Evolutionary conservation across 441 rosid genomes (phyloP).

Genomic region (Pelargonium myrrhifolium): DNA sequence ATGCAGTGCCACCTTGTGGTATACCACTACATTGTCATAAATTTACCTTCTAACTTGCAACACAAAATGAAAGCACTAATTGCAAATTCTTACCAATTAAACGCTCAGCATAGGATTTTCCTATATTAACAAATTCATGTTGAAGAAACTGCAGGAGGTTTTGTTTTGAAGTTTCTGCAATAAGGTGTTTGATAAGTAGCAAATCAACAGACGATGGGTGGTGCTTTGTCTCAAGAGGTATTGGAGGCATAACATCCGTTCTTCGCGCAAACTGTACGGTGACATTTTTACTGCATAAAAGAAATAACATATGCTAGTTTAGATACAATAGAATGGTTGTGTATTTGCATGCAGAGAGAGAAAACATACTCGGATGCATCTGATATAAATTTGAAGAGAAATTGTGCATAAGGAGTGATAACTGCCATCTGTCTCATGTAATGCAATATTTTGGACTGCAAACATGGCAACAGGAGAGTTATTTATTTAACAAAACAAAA

Average conservation of each 20-base stretch:
- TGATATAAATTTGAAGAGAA: constrained; percentile 72
- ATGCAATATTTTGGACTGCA: constrained; percentile 95
- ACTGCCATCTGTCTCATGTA: constrained; percentile 99
- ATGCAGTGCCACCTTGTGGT: background rate
- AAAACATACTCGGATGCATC: constrained; percentile 68
- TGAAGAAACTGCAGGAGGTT: constrained; percentile 84
- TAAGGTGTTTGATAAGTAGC: constrained; percentile 84
- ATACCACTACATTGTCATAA: background rate
- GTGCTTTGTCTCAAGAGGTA: constrained; percentile 90
- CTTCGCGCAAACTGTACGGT: constrained; percentile 79
- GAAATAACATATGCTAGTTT: constrained; percentile 9
- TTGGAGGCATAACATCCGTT: constrained; percentile 96
- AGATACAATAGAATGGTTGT: constrained; percentile 16
- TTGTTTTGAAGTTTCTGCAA: constrained; percentile 81
- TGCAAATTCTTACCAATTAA: constrained; percentile 56
- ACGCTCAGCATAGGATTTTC: constrained; percentile 69
- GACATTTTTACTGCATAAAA: constrained; percentile 62
- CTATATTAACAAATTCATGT: constrained; percentile 89
- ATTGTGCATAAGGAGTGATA: constrained; percentile 93
- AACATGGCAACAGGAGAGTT: constrained; percentile 15
- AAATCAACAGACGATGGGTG: constrained; percentile 97
- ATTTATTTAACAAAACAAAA: constrained; percentile 4
- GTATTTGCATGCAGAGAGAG: constrained; percentile 19
- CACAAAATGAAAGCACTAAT: constrained; percentile 5
- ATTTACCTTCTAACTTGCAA: constrained; percentile 13